Base-by-base conservation (phyloP, 2,329 filamentous ascomycete genomes). In the Aspergillus sp. region DNA sequence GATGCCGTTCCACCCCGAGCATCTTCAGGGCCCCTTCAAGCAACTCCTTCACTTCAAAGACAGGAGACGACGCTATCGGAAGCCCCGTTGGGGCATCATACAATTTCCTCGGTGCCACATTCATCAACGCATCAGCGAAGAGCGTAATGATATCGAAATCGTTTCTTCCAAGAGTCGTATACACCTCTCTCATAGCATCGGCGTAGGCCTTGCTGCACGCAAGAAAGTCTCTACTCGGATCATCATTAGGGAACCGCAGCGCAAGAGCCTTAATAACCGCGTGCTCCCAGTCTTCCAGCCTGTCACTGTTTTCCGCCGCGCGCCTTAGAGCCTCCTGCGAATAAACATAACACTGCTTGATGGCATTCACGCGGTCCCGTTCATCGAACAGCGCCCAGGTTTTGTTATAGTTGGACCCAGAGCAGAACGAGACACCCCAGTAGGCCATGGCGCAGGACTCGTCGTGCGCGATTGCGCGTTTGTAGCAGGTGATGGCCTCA, bases 61-160 rank as follows among this genome's bases (percentile, higher is more conserved):
- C 86, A 4, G 75, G 79, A 1, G 86, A 81, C 0, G 77, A 79
- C 1, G 76, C 61, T 3, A 79, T 80, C 0, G 87, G 85, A 44
- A 82, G 56, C 8, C 84, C 84, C 0, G 80, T 87, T 14, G 75
- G 70, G 3, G 87, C 62, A 67, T 88, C 82, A 84, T 85, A 89
- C 2, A 89, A 73, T 48, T 79, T 73, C 85, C 86, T 87, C 0
- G 86, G 86, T 0, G 81, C 86, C 8, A 86, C 69, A 56, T 87
- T 87, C 84, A 88, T 87, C 52, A 88, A 69, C 0, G 86, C 78
- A 63, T 88, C 87, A 1, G 83, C 85, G 64, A 84, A 89, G 0
- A 90, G 73, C 0, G 83, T 76, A 2, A 82, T 80, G 14, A 89
- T 77, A 62, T 90, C 86, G 1, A 88, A 74, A 65, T 88, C 84